phyloP scores from a whole-genome alignment of 768 basidiomycete species.

The Lyophyllum semitale region DNA sequence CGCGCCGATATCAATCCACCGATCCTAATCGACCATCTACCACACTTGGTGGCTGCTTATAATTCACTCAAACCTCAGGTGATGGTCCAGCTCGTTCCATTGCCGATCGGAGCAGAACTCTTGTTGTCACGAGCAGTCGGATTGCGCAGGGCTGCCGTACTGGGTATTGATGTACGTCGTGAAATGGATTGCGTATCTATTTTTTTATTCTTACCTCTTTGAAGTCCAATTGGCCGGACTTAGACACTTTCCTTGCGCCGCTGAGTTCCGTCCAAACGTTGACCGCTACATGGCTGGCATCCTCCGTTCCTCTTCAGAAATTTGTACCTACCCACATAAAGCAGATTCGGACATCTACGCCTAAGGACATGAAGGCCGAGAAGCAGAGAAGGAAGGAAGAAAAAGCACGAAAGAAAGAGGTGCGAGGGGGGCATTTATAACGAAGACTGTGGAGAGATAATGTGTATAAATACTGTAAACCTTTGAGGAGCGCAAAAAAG shows the following conservation, averaged over 20 bases:
- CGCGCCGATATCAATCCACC: slow-evolving; percentile 75
- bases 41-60: slow-evolving; percentile 73
- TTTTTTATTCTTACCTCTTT: slow-evolving; percentile 15
- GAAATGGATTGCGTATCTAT: slow-evolving; percentile 8
- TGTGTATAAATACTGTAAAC: neutral
- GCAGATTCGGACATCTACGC: slow-evolving; percentile 75
- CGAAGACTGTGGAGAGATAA: neutral
- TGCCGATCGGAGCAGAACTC: slow-evolving; percentile 69
- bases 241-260: slow-evolving; percentile 35
- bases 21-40: slow-evolving; percentile 72
- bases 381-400: slow-evolving; percentile 58
- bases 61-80: slow-evolving; percentile 50
- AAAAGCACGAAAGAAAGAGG: slow-evolving; percentile 43
- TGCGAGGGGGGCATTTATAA: slow-evolving; percentile 39
- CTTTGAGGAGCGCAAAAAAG: too few relatives aligned
- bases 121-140: slow-evolving; percentile 63
- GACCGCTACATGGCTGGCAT: slow-evolving; percentile 65
- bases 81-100: slow-evolving; percentile 56
- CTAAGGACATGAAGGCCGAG: slow-evolving; percentile 75
- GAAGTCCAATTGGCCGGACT: slow-evolving; percentile 43
- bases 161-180: slow-evolving; percentile 66
- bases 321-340: slow-evolving; percentile 79
- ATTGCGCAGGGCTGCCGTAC: slow-evolving; percentile 62
- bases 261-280: slow-evolving; percentile 55
- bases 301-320: slow-evolving; percentile 21